phyloP scores from a whole-genome alignment of 2,329 filamentous ascomycete genomes.

The Monosporascus sp. region DNA sequence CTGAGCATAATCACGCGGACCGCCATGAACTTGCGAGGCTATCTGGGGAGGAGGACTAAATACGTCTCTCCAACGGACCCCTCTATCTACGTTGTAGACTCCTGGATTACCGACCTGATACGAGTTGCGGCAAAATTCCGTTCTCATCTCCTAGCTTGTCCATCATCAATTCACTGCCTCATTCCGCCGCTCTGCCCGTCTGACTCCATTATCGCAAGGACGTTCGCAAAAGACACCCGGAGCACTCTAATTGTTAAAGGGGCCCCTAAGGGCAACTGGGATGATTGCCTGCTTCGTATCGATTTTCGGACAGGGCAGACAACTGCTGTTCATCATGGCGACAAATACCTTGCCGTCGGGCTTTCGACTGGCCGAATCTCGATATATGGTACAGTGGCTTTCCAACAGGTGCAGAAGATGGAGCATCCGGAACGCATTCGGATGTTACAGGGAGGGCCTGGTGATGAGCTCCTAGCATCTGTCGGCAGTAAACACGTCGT shows the following conservation, averaged over 20 bases:
- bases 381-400: constrained; percentile 20
- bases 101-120: constrained; percentile 27
- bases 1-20: constrained; percentile 19
- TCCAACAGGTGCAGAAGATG: constrained; percentile 13
- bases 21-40: constrained; percentile 25
- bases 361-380: constrained; percentile 23
- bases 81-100: constrained; percentile 16
- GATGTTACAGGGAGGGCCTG: constrained; percentile 7
- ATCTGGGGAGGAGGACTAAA: constrained; percentile 17
- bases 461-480: too few species aligned
- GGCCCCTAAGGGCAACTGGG: constrained; percentile 19
- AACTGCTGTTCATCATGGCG: constrained; percentile 19
- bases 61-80: constrained; percentile 17
- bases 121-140: constrained; percentile 28
- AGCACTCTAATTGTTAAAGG: constrained; percentile 16
- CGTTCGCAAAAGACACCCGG: constrained; percentile 8
- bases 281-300: constrained; percentile 27
- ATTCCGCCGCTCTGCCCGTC: constrained; percentile 28
- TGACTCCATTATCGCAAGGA: constrained; percentile 22
- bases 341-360: constrained; percentile 24
- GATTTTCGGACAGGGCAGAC: constrained; percentile 21
- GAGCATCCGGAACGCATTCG: constrained; percentile 20
- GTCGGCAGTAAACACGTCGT: too few species aligned
- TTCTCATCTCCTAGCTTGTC: constrained; percentile 20
- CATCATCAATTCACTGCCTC: constrained; percentile 27